Evolutionary conservation across 2,329 filamentous ascomycete species (phyloP).

Genomic region (Cladosporium sp.): DNA sequence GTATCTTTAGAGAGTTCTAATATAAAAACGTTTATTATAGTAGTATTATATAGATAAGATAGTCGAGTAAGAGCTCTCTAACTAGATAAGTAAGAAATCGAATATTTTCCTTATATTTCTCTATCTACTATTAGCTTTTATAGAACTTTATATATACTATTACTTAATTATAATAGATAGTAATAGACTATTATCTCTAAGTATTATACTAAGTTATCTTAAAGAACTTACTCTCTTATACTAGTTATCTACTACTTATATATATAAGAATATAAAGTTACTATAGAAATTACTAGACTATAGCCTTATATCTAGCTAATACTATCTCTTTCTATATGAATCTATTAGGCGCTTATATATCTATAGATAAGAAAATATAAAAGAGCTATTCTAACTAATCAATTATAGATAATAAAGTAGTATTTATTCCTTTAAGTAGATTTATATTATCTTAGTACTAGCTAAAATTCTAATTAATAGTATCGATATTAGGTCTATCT

Average conservation of each 20-base stretch:
- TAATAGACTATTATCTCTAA: slow-evolving; percentile 19
- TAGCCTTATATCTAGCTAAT: slow-evolving; percentile 19
- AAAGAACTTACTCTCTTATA: slow-evolving; percentile 23
- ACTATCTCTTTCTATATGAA: slow-evolving; percentile 14
- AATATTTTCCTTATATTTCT: slow-evolving; percentile 23
- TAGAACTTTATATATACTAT: slow-evolving; percentile 22
- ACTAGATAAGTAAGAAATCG: too few relatives aligned
- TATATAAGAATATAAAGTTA: slow-evolving; percentile 19
- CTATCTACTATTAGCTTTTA: slow-evolving; percentile 23
- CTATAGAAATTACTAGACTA: slow-evolving; percentile 22
- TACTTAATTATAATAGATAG: slow-evolving; percentile 17
- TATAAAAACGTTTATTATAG: slow-evolving; percentile 24
- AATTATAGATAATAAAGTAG: neutral
- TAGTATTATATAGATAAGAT: slow-evolving; percentile 23
- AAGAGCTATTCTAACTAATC: slow-evolving; percentile 10
- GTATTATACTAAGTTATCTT: neutral
- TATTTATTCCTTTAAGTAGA: neutral
- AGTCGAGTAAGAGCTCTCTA: slow-evolving; percentile 12
- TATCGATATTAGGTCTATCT: slow-evolving; percentile 22
- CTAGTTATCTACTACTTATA: slow-evolving; percentile 16
- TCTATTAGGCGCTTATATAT: neutral
- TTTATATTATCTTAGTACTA: slow-evolving; percentile 17
- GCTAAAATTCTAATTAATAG: slow-evolving; percentile 21
- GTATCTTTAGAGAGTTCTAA: slow-evolving; percentile 6
- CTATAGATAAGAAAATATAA: neutral